Evolutionary conservation across 202 grass and related monocot genomes (phyloP).

Genomic region (Zoysia matrella): DNA sequence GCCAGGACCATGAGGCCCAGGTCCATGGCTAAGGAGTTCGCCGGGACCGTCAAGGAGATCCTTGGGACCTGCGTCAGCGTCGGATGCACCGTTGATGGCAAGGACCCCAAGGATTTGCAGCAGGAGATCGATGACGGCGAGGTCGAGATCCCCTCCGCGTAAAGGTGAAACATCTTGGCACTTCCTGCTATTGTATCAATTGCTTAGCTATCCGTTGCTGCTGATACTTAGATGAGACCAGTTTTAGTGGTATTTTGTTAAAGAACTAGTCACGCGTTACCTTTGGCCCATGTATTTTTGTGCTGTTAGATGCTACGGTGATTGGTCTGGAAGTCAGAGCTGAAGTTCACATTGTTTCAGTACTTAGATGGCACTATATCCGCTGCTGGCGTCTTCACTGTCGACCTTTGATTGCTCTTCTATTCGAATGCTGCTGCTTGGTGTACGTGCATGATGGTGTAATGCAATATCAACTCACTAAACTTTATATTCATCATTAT

Average conservation of each 20-base stretch:
- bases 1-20: slow-evolving; percentile 55
- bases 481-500: neutral
- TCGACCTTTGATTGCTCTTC: no score
- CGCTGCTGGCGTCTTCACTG: no score
- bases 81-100: no score
- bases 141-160: no score
- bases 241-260: neutral
- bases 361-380: no score
- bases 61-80: slow-evolving; percentile 46
- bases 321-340: no score
- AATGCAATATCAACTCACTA: neutral
- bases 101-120: no score
- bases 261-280: no score
- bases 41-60: slow-evolving; percentile 83
- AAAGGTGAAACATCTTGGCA: neutral
- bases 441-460: no score
- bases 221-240: neutral
- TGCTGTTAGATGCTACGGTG: neutral
- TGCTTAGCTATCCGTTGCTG: neutral
- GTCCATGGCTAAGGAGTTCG: slow-evolving; percentile 88
- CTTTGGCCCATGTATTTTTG: neutral
- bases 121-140: no score
- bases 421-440: no score
- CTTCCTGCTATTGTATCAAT: neutral
- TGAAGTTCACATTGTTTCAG: no score